Evolutionary conservation across 129 eudicot genomes (phyloP), one percentile per base, ranked within the genome.

Genomic region (Lactuca sativa): DNA sequence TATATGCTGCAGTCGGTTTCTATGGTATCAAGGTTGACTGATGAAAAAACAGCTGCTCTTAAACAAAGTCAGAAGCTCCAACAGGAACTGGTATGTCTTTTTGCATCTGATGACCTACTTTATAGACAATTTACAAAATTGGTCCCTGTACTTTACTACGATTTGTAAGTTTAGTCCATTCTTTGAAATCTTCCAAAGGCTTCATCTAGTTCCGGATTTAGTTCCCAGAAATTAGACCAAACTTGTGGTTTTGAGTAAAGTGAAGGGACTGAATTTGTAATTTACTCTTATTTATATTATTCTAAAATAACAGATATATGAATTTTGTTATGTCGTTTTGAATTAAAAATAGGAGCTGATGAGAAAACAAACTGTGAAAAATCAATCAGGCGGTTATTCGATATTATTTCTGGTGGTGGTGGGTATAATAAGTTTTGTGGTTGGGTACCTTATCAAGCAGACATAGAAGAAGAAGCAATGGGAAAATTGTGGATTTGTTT

Each of bases 1-100:
- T 53, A 16, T 66, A 14, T 44, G 10, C 43, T 56, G 72, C 84
- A 88, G 93, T 64, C 71, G 25, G 25, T 66, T 78, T 73, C 91
- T 62, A 11, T 76, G 72, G 80, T 86, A 63, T 89, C 95, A 21
- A 93, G 76, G 88, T 74, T 93, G 85, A 87, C 89, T 14, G 88
- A 93, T 64, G 98, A 93, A 87, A 93, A 83, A 79, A 77, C 75
- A 68, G 74, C 83, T 71, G 95, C 91, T 69, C n/a, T 79, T 74
- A 78, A 83, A 78, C 85, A 89, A 78, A 89, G 55, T 55, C 86
- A 86, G 79, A 89, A 89, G 77, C 95, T 89, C 31, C 85, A 73
- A 56, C 86, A 77, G 56, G 98, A 93, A 84, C 72, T 93, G 98
- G 98, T 93, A 86, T 31, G 67, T 48, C 51, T 54, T 66, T 43